These are phyloP conservation scores for Pseudogymnoascus pannorum DNA, from an alignment of 2,329 filamentous ascomycete species.

Conservation along the genomic window DNA sequence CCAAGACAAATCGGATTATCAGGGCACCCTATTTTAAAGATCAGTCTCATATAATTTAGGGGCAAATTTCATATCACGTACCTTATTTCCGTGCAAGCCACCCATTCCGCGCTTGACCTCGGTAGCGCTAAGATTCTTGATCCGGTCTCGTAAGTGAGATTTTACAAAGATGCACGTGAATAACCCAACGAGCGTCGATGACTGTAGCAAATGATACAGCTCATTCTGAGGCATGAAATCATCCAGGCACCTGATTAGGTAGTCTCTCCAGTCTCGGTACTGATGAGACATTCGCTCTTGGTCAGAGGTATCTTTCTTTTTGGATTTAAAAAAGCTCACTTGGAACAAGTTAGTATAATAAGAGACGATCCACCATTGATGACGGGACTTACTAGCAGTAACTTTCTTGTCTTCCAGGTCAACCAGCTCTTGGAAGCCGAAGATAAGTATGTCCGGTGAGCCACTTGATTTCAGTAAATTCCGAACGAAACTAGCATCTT, in stretches of 20 bases:
- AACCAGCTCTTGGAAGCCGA: slow-evolving; percentile 97
- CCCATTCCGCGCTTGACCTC: slow-evolving; percentile 97
- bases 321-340: slow-evolving; percentile 83
- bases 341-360: slow-evolving; percentile 24
- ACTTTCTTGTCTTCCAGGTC: slow-evolving; percentile 96
- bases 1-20: slow-evolving; percentile 82
- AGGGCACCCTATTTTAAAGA: slow-evolving; percentile 58
- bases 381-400: slow-evolving; percentile 63
- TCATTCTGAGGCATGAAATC: slow-evolving; percentile 72
- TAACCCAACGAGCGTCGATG: slow-evolving; percentile 81
- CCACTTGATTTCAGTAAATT: slow-evolving; percentile 69
- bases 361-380: neutral
- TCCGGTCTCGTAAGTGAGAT: slow-evolving; percentile 64
- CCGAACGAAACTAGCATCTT: slow-evolving; percentile 71
- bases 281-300: slow-evolving; percentile 94
- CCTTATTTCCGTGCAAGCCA: slow-evolving; percentile 89
- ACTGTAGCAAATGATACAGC: slow-evolving; percentile 79
- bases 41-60: slow-evolving; percentile 14
- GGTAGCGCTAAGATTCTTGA: slow-evolving; percentile 68
- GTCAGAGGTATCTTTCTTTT: slow-evolving; percentile 74
- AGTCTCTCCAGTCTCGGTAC: slow-evolving; percentile 93
- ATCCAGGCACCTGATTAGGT: slow-evolving; percentile 73
- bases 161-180: slow-evolving; percentile 97
- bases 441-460: slow-evolving; percentile 82
- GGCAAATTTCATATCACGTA: slow-evolving; percentile 20